Evolutionary conservation across 768 basidiomycete genomes (phyloP).

Genomic region (Phylloporus sp.): DNA sequence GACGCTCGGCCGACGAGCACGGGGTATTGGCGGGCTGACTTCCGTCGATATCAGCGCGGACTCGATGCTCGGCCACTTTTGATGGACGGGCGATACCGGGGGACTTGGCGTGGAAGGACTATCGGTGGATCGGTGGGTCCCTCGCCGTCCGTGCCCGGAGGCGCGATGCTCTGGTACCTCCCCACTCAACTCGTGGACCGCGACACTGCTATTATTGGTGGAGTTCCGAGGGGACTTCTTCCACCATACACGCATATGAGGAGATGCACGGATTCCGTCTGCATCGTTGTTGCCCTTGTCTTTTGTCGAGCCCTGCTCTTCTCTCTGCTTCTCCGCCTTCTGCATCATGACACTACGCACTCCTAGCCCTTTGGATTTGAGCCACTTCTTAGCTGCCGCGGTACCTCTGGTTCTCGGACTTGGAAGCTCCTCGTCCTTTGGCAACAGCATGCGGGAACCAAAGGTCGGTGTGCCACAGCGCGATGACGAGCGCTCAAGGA

Average conservation of each 20-base stretch:
- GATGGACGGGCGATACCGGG: conserved; percentile 14
- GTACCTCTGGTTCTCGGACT: conserved; percentile 11
- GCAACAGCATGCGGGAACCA: conserved; percentile 42
- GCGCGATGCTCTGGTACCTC: background rate
- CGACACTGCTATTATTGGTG: conserved; percentile 5
- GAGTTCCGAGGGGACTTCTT: conserved; percentile 20
- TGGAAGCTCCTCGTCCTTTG: conserved; percentile 24
- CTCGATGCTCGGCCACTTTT: conserved; percentile 22
- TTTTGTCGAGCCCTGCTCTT: conserved; percentile 7
- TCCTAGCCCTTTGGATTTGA: conserved; percentile 28
- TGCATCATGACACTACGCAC: conserved; percentile 22
- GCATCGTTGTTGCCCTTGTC: conserved; percentile 2
- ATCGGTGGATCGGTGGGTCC: conserved; percentile 8
- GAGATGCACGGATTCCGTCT: conserved; percentile 5
- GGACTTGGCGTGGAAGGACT: conserved; percentile 21
- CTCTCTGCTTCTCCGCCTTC: conserved; percentile 22
- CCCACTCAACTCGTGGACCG: conserved; percentile 11
- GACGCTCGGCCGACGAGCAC: conserved; percentile 23
- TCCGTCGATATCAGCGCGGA: conserved; percentile 13
- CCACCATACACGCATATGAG: conserved; percentile 29
- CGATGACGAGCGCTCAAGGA: conserved; percentile 43
- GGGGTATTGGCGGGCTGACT: conserved; percentile 1
- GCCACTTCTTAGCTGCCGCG: conserved; percentile 22
- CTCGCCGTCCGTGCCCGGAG: conserved; percentile 6
- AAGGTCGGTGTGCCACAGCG: conserved; percentile 60